Evolutionary conservation across 1,284 basidiomycete species (phyloP).

Genomic region (Gymnopus androsaceus): DNA sequence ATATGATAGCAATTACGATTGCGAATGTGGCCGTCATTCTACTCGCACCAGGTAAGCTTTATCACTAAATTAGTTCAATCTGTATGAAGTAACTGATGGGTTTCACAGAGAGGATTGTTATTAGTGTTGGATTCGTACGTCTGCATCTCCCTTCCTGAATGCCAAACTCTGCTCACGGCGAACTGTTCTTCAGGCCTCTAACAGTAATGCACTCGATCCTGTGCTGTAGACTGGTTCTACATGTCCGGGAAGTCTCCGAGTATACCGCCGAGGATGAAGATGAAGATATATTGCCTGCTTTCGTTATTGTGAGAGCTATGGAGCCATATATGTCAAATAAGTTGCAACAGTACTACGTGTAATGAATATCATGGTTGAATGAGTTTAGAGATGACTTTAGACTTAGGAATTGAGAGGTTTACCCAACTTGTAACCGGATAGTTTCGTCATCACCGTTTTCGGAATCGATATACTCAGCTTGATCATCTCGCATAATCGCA

Average conservation of each 20-base stretch:
- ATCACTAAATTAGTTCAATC: background rate
- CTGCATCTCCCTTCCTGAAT: background rate
- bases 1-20: conserved; percentile 13
- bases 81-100: conserved; percentile 14
- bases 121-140: conserved; percentile 8
- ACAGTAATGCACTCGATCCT: conserved; percentile 25
- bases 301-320: background rate
- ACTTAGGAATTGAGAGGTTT: no score
- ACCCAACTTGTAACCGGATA: no score
- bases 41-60: background rate
- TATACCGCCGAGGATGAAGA: background rate
- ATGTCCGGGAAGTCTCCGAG: conserved; percentile 20
- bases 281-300: background rate
- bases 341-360: background rate
- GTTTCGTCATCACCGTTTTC: no score
- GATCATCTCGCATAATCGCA: no score
- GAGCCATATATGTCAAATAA: conserved; percentile 4
- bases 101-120: background rate
- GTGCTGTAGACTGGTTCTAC: conserved; percentile 22
- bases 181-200: conserved; percentile 15
- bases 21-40: background rate
- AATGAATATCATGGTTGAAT: no score
- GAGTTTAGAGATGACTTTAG: no score
- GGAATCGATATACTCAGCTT: no score
- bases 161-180: background rate